These are phyloP conservation scores for Nyssa sinensis DNA, from an alignment of 148 eudicot genomes.

Conservation along the genomic window DNA sequence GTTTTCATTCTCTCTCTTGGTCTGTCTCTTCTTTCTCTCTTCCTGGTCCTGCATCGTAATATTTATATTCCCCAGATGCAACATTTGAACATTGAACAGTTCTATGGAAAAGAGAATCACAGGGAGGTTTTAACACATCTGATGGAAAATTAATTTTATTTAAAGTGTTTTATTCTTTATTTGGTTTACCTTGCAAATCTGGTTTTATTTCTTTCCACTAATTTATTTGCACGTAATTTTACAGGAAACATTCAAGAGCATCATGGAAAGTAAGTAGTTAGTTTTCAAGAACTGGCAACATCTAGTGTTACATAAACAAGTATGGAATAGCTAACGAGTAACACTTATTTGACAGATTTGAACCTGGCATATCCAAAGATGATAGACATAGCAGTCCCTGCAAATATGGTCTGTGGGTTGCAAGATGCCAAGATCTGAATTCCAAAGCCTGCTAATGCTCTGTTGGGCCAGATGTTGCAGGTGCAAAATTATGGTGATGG, in stretches of 20 bases:
- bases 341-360: constrained; percentile 51
- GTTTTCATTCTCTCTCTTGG: too few species aligned
- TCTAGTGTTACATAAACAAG: neutral
- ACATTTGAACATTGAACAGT: neutral
- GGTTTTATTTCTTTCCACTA: neutral
- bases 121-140: neutral
- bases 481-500: neutral
- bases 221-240: constrained; percentile 1
- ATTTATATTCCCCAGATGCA: too few species aligned
- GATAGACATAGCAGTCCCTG: constrained; percentile 91
- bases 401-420: constrained; percentile 87
- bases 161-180: neutral
- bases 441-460: constrained; percentile 19
- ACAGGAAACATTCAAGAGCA: constrained; percentile 83
- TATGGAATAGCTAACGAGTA: neutral
- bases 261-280: constrained; percentile 76
- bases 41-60: too few species aligned
- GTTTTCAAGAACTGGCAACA: neutral
- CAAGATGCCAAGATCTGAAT: constrained; percentile 72
- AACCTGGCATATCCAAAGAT: constrained; percentile 87
- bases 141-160: neutral
- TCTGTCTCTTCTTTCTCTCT: too few species aligned
- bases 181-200: neutral
- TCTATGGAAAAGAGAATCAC: neutral
- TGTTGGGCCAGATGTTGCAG: neutral